phyloP scores from a whole-genome alignment of 1,284 basidiomycete species.

The Testicularia cyperi region DNA sequence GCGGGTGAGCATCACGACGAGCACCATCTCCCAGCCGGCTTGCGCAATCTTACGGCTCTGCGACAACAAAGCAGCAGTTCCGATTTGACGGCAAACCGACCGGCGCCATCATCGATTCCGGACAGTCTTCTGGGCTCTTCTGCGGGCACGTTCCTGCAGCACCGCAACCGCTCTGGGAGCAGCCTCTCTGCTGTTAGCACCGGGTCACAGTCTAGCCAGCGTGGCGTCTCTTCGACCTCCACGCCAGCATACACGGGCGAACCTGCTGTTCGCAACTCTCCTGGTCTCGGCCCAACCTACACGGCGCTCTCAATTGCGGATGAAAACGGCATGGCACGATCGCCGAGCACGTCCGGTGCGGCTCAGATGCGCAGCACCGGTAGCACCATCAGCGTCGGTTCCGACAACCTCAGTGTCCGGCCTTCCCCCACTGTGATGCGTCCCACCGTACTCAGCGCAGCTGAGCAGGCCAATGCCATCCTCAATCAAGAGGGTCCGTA shows the following conservation, averaged over 20 bases:
- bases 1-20: conserved; percentile 22
- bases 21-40: conserved; percentile 16
- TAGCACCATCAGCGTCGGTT: conserved; percentile 1
- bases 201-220: conserved; percentile 23
- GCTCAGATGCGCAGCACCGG: not conserved
- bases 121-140: no score
- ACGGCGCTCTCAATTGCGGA: conserved; percentile 34
- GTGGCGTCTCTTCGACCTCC: conserved; percentile 1
- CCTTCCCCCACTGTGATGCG: conserved; percentile 31
- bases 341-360: not conserved
- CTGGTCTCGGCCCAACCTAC: conserved; percentile 14
- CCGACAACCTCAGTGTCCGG: conserved; percentile 18
- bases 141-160: no score
- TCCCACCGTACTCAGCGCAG: conserved; percentile 31
- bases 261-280: conserved; percentile 10
- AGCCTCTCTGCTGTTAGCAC: conserved; percentile 25
- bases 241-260: no score
- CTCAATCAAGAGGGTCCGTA: conserved; percentile 31
- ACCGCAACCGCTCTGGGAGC: conserved; percentile 36
- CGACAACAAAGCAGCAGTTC: conserved; percentile 11
- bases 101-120: no score
- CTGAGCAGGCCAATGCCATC: conserved; percentile 44
- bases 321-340: conserved; percentile 12
- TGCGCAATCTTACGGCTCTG: conserved; percentile 20
- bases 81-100: no score